These are phyloP conservation scores for Urochloa ruziziensis DNA, from an alignment of 176 grass and related monocot genomes.

Conservation along the genomic window DNA sequence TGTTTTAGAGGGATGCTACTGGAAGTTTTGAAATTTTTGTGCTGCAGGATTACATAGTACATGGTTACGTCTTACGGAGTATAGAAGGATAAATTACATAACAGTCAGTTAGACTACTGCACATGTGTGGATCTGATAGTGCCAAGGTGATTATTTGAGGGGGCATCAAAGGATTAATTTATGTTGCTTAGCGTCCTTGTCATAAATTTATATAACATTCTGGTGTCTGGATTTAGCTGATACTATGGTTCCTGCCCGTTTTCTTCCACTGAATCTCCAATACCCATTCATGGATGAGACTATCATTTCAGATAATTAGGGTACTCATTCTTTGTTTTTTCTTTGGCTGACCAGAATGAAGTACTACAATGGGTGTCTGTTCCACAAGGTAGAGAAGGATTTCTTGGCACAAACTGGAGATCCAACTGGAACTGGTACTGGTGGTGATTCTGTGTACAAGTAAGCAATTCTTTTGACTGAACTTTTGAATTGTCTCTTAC, in stretches of 20 bases:
- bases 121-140: background rate
- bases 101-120: background rate
- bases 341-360: slow-evolving; percentile 63
- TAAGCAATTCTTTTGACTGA: slow-evolving; percentile 29
- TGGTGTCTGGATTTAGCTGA: background rate
- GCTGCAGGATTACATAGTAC: background rate
- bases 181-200: background rate
- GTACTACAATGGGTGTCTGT: slow-evolving; percentile 93
- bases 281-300: background rate
- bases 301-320: background rate
- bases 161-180: background rate
- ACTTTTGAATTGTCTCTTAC: background rate
- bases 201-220: background rate
- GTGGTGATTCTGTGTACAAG: slow-evolving; percentile 92
- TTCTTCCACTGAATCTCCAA: background rate
- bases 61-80: background rate
- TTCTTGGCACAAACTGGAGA: slow-evolving; percentile 96
- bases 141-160: background rate
- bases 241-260: background rate
- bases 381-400: slow-evolving; percentile 97
- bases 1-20: background rate
- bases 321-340: slow-evolving; percentile 7
- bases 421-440: slow-evolving; percentile 72
- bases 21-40: background rate
- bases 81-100: too few species aligned